Percentiles rank a stretch among this genome's conserved stretches.
phyloP scores from a whole-genome alignment of 805 yeast genomes.

The Hanseniaspora opuntiae region DNA sequence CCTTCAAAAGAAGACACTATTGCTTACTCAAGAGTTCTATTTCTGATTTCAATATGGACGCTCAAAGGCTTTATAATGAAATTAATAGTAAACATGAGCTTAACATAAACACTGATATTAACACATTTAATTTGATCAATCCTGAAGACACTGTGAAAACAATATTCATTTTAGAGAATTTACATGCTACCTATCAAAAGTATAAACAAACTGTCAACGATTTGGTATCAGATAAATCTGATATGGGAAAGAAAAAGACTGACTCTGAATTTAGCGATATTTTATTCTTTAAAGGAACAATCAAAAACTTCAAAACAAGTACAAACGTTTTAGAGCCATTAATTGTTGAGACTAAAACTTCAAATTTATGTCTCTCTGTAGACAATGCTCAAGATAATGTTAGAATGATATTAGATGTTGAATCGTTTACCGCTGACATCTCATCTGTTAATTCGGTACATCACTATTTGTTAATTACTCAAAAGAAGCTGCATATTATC shows the following conservation, averaged over 20 bases:
- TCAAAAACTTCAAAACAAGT: neutral
- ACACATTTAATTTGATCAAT: neutral
- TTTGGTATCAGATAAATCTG: neutral
- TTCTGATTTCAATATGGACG: neutral
- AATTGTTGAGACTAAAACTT: neutral
- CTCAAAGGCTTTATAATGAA: neutral
- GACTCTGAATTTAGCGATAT: neutral
- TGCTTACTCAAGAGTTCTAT: neutral
- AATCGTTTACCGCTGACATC: neutral
- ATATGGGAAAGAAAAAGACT: neutral
- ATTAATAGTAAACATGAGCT: neutral
- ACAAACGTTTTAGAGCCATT: neutral
- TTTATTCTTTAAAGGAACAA: neutral
- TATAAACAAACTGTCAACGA: neutral
- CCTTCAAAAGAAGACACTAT: neutral
- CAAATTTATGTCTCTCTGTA: neutral
- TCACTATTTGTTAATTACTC: neutral
- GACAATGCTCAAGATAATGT: neutral
- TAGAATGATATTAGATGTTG: neutral
- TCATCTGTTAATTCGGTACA: neutral
- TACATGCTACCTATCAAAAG: neutral
- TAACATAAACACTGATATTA: neutral
- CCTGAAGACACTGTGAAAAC: slow-evolving; percentile 8
- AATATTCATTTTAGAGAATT: neutral
- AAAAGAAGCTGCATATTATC: neutral